Evolutionary conservation across 176 grass and related monocot genomes (phyloP).

Genomic region (Eleusine indica): DNA sequence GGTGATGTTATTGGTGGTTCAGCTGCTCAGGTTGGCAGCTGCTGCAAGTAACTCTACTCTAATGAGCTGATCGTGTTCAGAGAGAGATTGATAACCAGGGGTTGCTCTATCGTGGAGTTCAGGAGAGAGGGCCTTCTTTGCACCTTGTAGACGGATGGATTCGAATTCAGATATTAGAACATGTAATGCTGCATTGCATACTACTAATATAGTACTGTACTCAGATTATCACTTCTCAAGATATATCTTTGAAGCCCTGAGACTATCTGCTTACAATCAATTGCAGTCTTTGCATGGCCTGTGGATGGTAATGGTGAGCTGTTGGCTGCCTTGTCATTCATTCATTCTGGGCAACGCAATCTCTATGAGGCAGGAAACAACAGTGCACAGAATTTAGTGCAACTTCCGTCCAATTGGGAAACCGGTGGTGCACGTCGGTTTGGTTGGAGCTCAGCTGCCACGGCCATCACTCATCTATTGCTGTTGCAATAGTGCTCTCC

Average conservation of each 20-base stretch:
- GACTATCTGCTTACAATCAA: neutral
- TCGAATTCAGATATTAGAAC: neutral
- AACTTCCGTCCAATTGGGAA: constrained; percentile 37
- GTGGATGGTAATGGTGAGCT: neutral
- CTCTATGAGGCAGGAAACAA: constrained; percentile 26
- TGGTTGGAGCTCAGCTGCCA: constrained; percentile 13
- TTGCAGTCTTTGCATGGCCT: neutral
- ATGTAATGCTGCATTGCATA: neutral
- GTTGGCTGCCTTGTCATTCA: neutral
- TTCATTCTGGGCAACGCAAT: constrained; percentile 13
- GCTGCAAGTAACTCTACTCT: neutral
- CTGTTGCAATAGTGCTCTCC: constrained; percentile 23
- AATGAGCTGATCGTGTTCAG: neutral
- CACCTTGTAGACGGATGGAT: neutral
- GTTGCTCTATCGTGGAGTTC: neutral
- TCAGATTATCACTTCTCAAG: neutral
- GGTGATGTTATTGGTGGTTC: constrained; percentile 27
- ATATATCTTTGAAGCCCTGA: neutral
- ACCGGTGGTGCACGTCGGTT: constrained; percentile 41
- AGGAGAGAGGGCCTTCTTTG: neutral
- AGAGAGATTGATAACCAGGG: neutral
- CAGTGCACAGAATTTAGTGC: constrained; percentile 51
- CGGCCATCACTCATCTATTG: constrained; percentile 19
- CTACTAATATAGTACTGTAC: neutral
- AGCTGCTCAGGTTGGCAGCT: constrained; percentile 21